These are phyloP conservation scores for Agaricales sp. DNA, from an alignment of 1,284 basidiomycete genomes.

Conservation along the genomic window DNA sequence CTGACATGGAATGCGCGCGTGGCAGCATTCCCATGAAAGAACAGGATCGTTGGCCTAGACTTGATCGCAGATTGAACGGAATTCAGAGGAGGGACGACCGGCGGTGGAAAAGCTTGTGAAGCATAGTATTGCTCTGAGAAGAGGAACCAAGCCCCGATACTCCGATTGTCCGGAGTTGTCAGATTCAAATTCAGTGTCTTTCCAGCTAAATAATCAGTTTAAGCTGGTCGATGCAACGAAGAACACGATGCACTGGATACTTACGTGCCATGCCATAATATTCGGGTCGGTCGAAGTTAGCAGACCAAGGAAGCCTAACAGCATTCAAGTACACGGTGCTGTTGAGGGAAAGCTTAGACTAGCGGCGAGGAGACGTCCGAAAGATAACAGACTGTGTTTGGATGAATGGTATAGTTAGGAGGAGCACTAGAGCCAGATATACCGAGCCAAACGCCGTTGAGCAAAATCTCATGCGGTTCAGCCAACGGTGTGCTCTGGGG, in stretches of 20 bases:
- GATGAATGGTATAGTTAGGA: slow-evolving; percentile 52
- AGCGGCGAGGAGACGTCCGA: slow-evolving; percentile 8
- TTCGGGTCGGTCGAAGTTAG: slow-evolving; percentile 60
- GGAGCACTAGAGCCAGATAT: slow-evolving; percentile 44
- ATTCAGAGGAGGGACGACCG: slow-evolving; percentile 16
- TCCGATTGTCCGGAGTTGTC: slow-evolving; percentile 66
- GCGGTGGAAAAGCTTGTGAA: slow-evolving; percentile 24
- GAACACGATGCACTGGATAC: slow-evolving; percentile 19
- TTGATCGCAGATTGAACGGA: slow-evolving; percentile 37
- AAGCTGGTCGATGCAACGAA: not conserved
- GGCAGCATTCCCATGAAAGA: slow-evolving; percentile 85
- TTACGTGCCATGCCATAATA: slow-evolving; percentile 75
- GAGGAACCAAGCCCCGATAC: slow-evolving; percentile 85
- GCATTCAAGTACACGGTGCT: slow-evolving; percentile 61
- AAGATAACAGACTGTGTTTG: slow-evolving; percentile 59
- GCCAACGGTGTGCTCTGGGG: not conserved
- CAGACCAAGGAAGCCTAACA: slow-evolving; percentile 51
- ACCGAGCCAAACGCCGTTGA: slow-evolving; percentile 26
- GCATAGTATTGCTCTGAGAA: slow-evolving; percentile 65
- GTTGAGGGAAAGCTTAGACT: slow-evolving; percentile 7
- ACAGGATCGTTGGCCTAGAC: slow-evolving; percentile 67
- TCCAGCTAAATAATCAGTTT: slow-evolving; percentile 37
- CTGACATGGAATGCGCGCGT: slow-evolving; percentile 63
- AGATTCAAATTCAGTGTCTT: slow-evolving; percentile 72
- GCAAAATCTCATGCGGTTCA: not conserved